These are phyloP conservation scores for Calcarisporium arbuscula DNA, from an alignment of 2,329 filamentous ascomycete species.

Conservation along the genomic window DNA sequence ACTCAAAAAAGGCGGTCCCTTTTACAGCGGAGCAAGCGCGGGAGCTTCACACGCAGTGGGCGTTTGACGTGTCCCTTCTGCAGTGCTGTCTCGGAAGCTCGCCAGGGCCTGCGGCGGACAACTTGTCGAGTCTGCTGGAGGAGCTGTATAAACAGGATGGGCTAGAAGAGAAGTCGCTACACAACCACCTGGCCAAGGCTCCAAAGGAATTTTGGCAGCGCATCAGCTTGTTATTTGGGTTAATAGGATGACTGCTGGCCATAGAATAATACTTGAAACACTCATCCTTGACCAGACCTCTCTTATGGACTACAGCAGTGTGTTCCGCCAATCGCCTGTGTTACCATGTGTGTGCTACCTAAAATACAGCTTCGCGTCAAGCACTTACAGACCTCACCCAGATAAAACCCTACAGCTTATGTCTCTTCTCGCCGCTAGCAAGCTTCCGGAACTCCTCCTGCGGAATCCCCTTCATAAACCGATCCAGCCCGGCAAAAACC, in stretches of 20 bases:
- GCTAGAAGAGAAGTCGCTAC: slow-evolving; percentile 41
- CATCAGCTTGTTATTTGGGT: slow-evolving; percentile 73
- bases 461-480: slow-evolving; percentile 74
- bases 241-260: slow-evolving; percentile 54
- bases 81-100: slow-evolving; percentile 35
- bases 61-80: slow-evolving; percentile 53
- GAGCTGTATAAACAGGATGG: slow-evolving; percentile 38
- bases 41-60: slow-evolving; percentile 52
- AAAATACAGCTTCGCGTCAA: too few species aligned
- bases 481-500: slow-evolving; percentile 77
- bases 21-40: slow-evolving; percentile 20
- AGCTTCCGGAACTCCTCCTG: slow-evolving; percentile 86
- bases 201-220: slow-evolving; percentile 77
- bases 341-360: too few species aligned
- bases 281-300: too few species aligned
- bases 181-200: slow-evolving; percentile 51
- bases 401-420: slow-evolving; percentile 73
- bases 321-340: too few species aligned
- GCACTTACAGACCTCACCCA: too few species aligned
- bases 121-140: slow-evolving; percentile 39
- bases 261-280: too few species aligned
- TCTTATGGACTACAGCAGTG: too few species aligned
- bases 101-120: slow-evolving; percentile 15
- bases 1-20: slow-evolving; percentile 1
- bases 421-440: slow-evolving; percentile 82